Percentiles rank a stretch among this genome's conserved stretches.
Evolutionary conservation across 257 asterid species (phyloP).

Genomic region (Nicotiana tomentosiformis): DNA sequence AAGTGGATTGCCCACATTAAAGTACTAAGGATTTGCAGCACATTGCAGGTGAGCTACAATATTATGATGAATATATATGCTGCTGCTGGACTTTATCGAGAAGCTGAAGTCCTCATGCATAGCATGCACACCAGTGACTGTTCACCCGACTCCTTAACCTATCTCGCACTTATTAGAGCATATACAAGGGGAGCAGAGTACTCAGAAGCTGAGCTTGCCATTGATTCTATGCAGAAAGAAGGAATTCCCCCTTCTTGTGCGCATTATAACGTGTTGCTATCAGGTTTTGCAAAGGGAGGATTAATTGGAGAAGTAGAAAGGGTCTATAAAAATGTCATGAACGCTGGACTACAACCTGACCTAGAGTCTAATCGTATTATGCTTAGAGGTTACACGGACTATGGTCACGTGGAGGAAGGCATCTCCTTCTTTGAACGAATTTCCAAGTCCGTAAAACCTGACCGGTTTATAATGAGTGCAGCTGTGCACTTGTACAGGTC

Average conservation of each 20-base stretch:
- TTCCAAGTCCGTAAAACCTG: conserved; percentile 32
- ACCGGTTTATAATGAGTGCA: conserved; percentile 66
- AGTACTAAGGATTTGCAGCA: background rate
- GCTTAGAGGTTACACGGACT: conserved; percentile 71
- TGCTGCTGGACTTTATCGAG: conserved; percentile 44
- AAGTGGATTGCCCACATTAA: background rate
- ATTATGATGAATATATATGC: conserved; percentile 62
- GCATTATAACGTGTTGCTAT: conserved; percentile 55
- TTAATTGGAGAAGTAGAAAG: conserved; percentile 52
- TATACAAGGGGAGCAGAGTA: conserved; percentile 34
- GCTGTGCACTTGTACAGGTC: conserved; percentile 65
- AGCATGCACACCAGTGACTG: conserved; percentile 46
- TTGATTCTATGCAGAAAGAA: conserved; percentile 53
- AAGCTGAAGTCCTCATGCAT: conserved; percentile 52
- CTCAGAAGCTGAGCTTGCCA: conserved; percentile 53
- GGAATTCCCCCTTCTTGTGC: conserved; percentile 55
- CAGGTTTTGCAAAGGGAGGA: conserved; percentile 50
- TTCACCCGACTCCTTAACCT: conserved; percentile 53
- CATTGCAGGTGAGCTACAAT: conserved; percentile 63
- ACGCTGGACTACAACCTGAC: conserved; percentile 45
- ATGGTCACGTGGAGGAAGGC: conserved; percentile 59
- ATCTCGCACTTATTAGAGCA: conserved; percentile 64
- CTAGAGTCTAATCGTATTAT: conserved; percentile 41
- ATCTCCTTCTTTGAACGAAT: conserved; percentile 57
- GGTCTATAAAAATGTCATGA: conserved; percentile 32